phyloP scores from a whole-genome alignment of 257 asterid genomes.

The Asclepias syriaca region DNA sequence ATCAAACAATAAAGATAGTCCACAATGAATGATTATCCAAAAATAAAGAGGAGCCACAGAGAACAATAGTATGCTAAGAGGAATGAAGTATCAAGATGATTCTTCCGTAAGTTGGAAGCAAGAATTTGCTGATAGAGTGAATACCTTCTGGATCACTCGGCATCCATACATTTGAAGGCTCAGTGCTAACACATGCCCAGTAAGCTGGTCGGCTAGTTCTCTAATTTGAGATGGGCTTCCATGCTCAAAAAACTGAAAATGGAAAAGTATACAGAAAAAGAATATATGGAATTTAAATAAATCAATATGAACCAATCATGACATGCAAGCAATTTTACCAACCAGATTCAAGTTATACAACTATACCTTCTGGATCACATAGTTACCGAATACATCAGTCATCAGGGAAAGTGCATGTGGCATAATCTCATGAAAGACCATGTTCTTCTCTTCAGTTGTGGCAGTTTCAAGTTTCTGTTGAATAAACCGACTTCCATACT shows the following conservation, averaged over 20 bases:
- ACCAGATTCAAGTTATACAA: not conserved
- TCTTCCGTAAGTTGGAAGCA: not conserved
- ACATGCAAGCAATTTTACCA: not conserved
- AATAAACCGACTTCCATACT: slow-evolving; percentile 78
- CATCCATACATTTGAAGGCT: slow-evolving; percentile 94
- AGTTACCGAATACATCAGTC: slow-evolving; percentile 89
- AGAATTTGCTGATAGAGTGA: not conserved
- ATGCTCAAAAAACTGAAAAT: slow-evolving; percentile 70
- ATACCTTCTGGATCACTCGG: slow-evolving; percentile 87
- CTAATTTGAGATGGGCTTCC: slow-evolving; percentile 64
- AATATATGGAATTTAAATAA: slow-evolving; percentile 1
- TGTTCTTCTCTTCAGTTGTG: slow-evolving; percentile 55
- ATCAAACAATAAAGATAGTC: not conserved
- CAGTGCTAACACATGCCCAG: slow-evolving; percentile 64
- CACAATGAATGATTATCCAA: not conserved
- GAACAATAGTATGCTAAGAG: not conserved
- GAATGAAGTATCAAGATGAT: not conserved
- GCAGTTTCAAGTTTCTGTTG: slow-evolving; percentile 88
- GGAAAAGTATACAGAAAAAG: slow-evolving; percentile 5
- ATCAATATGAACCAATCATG: not conserved
- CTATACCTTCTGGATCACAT: slow-evolving; percentile 78
- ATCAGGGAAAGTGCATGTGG: slow-evolving; percentile 70
- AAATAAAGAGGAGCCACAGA: not conserved
- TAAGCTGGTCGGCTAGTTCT: slow-evolving; percentile 59
- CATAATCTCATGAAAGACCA: slow-evolving; percentile 74